Base-by-base conservation (phyloP, 257 asterid species). In the Nicotiana knightiana region DNA sequence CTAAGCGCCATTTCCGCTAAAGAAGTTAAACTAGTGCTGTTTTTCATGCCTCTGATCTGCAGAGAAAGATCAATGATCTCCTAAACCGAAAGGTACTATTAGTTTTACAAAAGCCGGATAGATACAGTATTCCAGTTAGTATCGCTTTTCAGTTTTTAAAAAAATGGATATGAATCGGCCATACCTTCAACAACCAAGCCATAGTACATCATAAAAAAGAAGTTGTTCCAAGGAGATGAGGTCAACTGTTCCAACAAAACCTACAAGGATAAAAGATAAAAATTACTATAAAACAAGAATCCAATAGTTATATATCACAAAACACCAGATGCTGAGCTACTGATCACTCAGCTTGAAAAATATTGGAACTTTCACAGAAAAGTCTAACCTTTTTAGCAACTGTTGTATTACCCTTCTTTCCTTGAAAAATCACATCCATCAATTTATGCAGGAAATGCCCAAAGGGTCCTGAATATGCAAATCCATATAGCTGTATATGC, bases 121-220 rank as follows among this genome's bases (percentile, higher is more conserved):
- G 39, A 71, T 51, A 51, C 55, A 10, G 55, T 51, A 51, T 51
- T 51, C 55, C 55, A 51, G 55, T 51, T 51, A 51, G 5, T 11
- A 11, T 51, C 5, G 17, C 0, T 51, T 10, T 46, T 7, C 39
- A 46, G 61, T 48, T 71, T 3, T 24, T 46, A 46, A 73, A 5
- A 3, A 1, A n/a, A 21, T 46, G 59, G 24, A 21, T 10, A 71
- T 26, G 37, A 21, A 71, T 43, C 11, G 37, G 24, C 59, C 80
- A 32, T 82, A 86, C 89, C 89, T 84, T 86, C 89, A 78, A 86
- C 89, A 32, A 84, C 82, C 76, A 86, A 86, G 54, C 89, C 89
- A 84, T 82, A 86, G 79, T 86, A 86, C 84, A 86, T 64, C 89
- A 86, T 84, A 86, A 86, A 86, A 57, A 86, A 66, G 46, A 82